Evolutionary conservation across 495 filamentous ascomycete genomes (phyloP), one percentile per base, ranked within the genome.

Genomic region (Margaritispora aquatica): DNA sequence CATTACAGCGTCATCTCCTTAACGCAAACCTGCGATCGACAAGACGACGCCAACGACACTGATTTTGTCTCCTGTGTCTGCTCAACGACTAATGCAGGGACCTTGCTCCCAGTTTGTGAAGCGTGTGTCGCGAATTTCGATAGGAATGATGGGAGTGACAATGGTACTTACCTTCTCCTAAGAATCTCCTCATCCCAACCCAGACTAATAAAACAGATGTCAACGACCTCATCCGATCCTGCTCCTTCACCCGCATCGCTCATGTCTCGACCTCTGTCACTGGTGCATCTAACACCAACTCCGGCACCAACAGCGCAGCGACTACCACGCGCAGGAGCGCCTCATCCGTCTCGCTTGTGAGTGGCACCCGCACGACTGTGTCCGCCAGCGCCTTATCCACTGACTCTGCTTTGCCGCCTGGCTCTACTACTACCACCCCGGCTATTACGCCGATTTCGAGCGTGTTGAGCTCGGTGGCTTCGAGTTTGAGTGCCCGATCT

Each of bases 81-180:
- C 31, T 41, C 26, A 9, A 19, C 29, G 9, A 38, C 11, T 9
- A 46, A 55, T 22, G 53, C 53, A 34, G 31, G 15, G 9, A 41
- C 20, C 22, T 17, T 41, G n/a, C 9, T 55, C 15, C 53, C 53
- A 26, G 29, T 2, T 7, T 55, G 53, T 41, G 53, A 55, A 46
- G 53, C 53, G 21, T 55, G 53, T 19, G 53, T 55, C 22, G 21
- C 53, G 10, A 46, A 41, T 20, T 55, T 55, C 34, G 53, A 55
- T 44, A n/a, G 44, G 17, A 19, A 34, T 44, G 53, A 55, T 26
- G 27, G 53, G 10, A 5, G 20, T 38, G 53, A 55, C 34, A 55
- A 55, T 31, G 53, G 53, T 55, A 17, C 29, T 41, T 31, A 19
- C 44, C 21, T 8, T n/a, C n/a, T n/a, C n/a, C n/a, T n/a, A n/a